Evolutionary conservation across 441 rosid genomes (phyloP).

Genomic region (Erodium texanum): DNA sequence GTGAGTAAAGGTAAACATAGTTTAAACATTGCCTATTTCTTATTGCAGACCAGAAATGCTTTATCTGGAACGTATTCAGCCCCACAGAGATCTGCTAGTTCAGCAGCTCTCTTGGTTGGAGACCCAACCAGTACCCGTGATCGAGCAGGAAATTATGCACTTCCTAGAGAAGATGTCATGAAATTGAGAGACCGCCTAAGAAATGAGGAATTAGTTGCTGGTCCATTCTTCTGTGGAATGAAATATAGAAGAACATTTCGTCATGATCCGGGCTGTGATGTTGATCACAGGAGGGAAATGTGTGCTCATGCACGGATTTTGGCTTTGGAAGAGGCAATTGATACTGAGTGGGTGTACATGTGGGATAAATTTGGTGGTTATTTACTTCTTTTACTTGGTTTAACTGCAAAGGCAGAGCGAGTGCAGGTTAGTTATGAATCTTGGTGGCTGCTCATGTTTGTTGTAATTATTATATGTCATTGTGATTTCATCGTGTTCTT

Average conservation of each 20-base stretch:
- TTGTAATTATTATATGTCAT: slow-evolving; percentile 12
- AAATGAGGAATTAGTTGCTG: slow-evolving; percentile 87
- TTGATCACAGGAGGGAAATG: slow-evolving; percentile 93
- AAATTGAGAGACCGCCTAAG: slow-evolving; percentile 93
- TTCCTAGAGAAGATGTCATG: slow-evolving; percentile 99
- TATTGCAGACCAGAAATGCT: slow-evolving; percentile 95
- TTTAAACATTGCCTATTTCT: slow-evolving; percentile 14
- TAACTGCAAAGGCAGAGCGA: slow-evolving; percentile 96
- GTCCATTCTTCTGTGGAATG: slow-evolving; percentile 64
- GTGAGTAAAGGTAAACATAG: slow-evolving; percentile 4
- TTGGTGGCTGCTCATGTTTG: slow-evolving; percentile 13
- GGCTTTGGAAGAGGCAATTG: slow-evolving; percentile 99
- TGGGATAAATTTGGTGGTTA: slow-evolving; percentile 99
- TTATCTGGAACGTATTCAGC: slow-evolving; percentile 99
- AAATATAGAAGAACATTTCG: slow-evolving; percentile 49
- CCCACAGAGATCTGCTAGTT: slow-evolving; percentile 99
- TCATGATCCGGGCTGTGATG: slow-evolving; percentile 50
- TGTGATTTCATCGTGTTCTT: slow-evolving; percentile 11
- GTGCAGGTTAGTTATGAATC: slow-evolving; percentile 64
- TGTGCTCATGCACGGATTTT: slow-evolving; percentile 98
- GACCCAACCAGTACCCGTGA: slow-evolving; percentile 95
- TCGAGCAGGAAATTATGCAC: slow-evolving; percentile 95
- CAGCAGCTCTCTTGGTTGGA: slow-evolving; percentile 96
- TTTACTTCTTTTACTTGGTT: slow-evolving; percentile 88
- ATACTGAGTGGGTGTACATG: slow-evolving; percentile 99